Evolutionary conservation across 768 basidiomycete genomes (phyloP), one percentile per base, ranked within the genome.

Genomic region (Kondoa subrosea): DNA sequence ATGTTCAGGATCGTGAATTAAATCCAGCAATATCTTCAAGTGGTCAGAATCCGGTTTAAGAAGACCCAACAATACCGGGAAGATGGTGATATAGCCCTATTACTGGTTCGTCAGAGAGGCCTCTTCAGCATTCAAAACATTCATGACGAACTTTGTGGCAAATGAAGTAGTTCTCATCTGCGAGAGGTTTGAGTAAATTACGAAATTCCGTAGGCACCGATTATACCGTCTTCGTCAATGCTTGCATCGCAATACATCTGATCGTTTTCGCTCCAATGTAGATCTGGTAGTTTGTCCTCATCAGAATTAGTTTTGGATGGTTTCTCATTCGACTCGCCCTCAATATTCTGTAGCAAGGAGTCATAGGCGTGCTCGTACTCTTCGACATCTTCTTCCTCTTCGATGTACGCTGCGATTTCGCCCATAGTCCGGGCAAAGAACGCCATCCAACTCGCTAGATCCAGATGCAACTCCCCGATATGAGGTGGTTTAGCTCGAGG

Each of bases 391-490:
- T 92, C 89, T n/a, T 76, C 79, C 77, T 93, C 87, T 1, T 87
- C 90, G 17, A 93, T 80, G 75, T 87, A 93, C 68, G 83, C 85
- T 0, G 92, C 87, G 67, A 97, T 87, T 60, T 87, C 87, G 65
- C 81, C 83, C 92, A 97, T 97, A 31, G 92, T 96, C 71, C 87
- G 81, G 34, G 89, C 84, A 78, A 96, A 97, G 80, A 91, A 95
- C 2, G 83, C 92, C 85, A 96, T 89, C 92, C 92, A 97, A 32
- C 87, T 87, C 71, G 91, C 88, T 67, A 96, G 78, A 77, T 97
- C 92, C 68, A 96, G 76, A 76, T 97, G 92, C 60, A 97, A 80
- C 78, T 96, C 92, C 62, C 93, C 92, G 1, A 85, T 81, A 74
- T 91, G 89, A 3, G 92, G 87, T 30, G 85, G 84, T 16, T 64